phyloP scores from a whole-genome alignment of 2,329 filamentous ascomycete species.

The Lasiodiplodia sp. region DNA sequence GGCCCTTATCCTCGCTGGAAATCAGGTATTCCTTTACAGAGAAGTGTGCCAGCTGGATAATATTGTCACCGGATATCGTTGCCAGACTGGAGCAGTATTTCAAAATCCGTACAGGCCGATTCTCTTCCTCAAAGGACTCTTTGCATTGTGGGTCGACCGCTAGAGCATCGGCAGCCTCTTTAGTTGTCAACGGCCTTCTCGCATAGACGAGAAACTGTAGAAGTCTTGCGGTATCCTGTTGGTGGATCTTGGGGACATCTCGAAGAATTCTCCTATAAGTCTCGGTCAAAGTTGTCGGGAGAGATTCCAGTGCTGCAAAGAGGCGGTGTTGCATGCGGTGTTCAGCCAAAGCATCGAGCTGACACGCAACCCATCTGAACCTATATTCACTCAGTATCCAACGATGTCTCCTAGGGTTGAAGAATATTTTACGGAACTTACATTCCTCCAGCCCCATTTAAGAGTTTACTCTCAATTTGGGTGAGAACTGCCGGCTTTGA shows the following conservation, averaged over 20 bases:
- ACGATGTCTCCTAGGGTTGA: too few relatives aligned
- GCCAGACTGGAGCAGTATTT: constrained; percentile 41
- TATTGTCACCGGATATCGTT: neutral
- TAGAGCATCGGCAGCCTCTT: constrained; percentile 38
- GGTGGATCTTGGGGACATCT: constrained; percentile 34
- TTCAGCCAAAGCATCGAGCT: constrained; percentile 37
- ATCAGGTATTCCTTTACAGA: constrained; percentile 46
- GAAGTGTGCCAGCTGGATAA: constrained; percentile 40
- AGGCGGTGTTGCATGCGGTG: constrained; percentile 36
- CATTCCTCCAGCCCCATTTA: constrained; percentile 37
- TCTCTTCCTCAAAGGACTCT: constrained; percentile 43
- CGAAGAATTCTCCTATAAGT: constrained; percentile 41
- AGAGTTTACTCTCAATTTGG: too few relatives aligned
- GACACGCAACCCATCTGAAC: constrained; percentile 41
- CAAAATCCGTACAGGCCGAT: constrained; percentile 43
- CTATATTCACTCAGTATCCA: too few relatives aligned
- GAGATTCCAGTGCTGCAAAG: constrained; percentile 34
- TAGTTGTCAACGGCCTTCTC: constrained; percentile 33
- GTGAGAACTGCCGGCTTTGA: too few relatives aligned
- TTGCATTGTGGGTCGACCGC: constrained; percentile 39
- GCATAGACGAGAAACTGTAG: constrained; percentile 40
- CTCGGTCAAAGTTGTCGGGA: constrained; percentile 38
- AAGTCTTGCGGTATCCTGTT: constrained; percentile 36
- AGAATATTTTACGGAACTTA: constrained; percentile 23
- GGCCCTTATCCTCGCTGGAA: constrained; percentile 30